Evolutionary conservation across 208 protist species (phyloP).

Genomic region (Trypanosoma rangeli): DNA sequence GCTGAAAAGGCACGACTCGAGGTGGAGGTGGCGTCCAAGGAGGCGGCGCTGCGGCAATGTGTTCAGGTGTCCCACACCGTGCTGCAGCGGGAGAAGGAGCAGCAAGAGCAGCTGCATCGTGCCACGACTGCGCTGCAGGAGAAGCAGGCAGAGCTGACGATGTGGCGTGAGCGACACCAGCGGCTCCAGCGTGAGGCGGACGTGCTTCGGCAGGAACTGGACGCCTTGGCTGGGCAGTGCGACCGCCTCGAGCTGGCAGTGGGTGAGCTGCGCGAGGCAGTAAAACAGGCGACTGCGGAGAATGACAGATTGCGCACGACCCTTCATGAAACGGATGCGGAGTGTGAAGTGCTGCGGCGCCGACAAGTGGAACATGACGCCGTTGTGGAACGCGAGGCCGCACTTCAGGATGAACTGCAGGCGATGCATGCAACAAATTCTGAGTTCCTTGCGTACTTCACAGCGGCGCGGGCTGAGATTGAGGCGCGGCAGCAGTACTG

Average conservation of each 20-base stretch:
- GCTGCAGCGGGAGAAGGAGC: slow-evolving; percentile 6
- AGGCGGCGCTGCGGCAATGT: slow-evolving; percentile 27
- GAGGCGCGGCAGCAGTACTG: slow-evolving; percentile 32
- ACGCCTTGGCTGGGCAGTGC: slow-evolving; percentile 19
- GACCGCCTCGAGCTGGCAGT: slow-evolving; percentile 11
- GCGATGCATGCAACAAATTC: slow-evolving; percentile 16
- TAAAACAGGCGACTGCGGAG: slow-evolving; percentile 13
- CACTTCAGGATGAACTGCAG: slow-evolving; percentile 28
- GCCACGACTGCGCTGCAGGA: slow-evolving; percentile 11
- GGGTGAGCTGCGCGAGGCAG: slow-evolving; percentile 4
- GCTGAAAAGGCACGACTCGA: slow-evolving; percentile 20
- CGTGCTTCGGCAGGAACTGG: slow-evolving; percentile 17
- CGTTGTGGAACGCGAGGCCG: slow-evolving; percentile 27
- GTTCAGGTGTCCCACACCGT: slow-evolving; percentile 6
- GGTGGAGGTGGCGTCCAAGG: slow-evolving; percentile 19
- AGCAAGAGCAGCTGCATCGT: slow-evolving; percentile 6
- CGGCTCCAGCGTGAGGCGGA: slow-evolving; percentile 24
- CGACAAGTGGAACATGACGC: slow-evolving; percentile 25
- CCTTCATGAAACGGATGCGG: slow-evolving; percentile 11
- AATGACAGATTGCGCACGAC: slow-evolving; percentile 18
- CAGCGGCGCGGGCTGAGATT: slow-evolving; percentile 17
- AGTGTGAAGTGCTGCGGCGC: slow-evolving; percentile 17
- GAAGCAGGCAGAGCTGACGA: slow-evolving; percentile 5
- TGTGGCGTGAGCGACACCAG: slow-evolving; percentile 29
- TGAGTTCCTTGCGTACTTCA: slow-evolving; percentile 13